These are phyloP conservation scores for Kazachstania taianensis DNA, from an alignment of 805 yeast species.

Conservation along the genomic window DNA sequence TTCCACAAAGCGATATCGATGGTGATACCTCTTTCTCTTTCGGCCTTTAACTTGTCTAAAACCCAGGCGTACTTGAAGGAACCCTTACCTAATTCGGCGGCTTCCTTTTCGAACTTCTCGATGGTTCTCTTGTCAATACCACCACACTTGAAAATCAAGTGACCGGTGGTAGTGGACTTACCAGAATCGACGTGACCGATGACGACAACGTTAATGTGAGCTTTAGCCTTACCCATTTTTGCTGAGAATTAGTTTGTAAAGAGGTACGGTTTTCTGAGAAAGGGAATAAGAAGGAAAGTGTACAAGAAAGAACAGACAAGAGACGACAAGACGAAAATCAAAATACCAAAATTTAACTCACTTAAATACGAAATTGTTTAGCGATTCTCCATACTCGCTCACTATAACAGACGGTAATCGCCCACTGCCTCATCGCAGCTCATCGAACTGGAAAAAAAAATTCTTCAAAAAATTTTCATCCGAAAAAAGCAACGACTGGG, in stretches of 20 bases:
- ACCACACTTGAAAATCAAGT: slow-evolving; percentile 98
- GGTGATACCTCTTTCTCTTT: slow-evolving; percentile 95
- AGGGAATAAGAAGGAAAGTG: neutral
- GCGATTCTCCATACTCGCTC: too few relatives aligned
- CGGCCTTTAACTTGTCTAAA: slow-evolving; percentile 90
- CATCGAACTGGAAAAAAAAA: too few relatives aligned
- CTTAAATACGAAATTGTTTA: too few relatives aligned
- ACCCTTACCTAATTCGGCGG: slow-evolving; percentile 94
- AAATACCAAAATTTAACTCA: neutral
- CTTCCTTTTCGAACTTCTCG: slow-evolving; percentile 96
- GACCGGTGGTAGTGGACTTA: slow-evolving; percentile 98
- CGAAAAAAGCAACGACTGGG: too few relatives aligned
- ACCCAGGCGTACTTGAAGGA: slow-evolving; percentile 98
- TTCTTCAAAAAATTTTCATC: too few relatives aligned
- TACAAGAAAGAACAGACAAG: neutral
- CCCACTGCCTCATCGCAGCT: too few relatives aligned
- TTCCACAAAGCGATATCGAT: slow-evolving; percentile 88
- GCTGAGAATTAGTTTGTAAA: neutral
- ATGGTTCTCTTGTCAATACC: slow-evolving; percentile 98
- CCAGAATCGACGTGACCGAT: slow-evolving; percentile 98
- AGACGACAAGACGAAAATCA: neutral
- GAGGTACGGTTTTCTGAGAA: slow-evolving; percentile 2
- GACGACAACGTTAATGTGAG: slow-evolving; percentile 99
- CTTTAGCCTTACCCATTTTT: slow-evolving; percentile 51
- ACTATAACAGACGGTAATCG: too few relatives aligned